These are phyloP conservation scores for California macrophylla DNA, from an alignment of 441 rosid species.

Conservation along the genomic window DNA sequence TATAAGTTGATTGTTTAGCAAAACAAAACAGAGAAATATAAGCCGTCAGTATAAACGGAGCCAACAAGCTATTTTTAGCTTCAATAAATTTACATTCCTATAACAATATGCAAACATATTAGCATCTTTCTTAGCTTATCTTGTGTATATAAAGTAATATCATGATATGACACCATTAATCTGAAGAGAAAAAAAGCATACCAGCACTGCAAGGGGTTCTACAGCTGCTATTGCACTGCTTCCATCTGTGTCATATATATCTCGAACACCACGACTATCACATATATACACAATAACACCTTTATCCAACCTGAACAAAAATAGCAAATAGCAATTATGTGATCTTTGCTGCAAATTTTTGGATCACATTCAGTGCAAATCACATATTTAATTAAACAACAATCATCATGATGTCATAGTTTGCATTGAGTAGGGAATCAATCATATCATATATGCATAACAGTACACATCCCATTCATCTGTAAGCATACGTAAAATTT, in stretches of 20 bases:
- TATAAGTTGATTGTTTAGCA: background rate
- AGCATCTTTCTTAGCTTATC: background rate
- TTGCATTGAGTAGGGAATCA: background rate
- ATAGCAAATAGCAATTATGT: slow-evolving; percentile 11
- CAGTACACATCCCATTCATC: background rate
- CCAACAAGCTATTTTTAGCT: background rate
- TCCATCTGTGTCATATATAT: slow-evolving; percentile 86
- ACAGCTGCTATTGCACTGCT: slow-evolving; percentile 61
- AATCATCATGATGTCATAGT: background rate
- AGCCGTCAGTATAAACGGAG: no score
- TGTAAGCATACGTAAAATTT: background rate
- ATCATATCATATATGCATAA: background rate
- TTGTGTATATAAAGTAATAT: background rate
- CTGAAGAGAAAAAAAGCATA: slow-evolving; percentile 19
- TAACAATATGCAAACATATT: background rate
- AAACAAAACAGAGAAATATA: background rate
- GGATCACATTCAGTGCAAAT: background rate
- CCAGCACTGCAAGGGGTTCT: slow-evolving; percentile 82
- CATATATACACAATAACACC: slow-evolving; percentile 86
- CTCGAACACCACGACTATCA: slow-evolving; percentile 78
- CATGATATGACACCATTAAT: background rate
- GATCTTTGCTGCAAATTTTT: background rate
- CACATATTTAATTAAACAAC: background rate
- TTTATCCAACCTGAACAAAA: slow-evolving; percentile 69
- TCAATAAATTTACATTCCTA: background rate